Evolutionary conservation across 2,329 filamentous ascomycete species (phyloP), one percentile per base, ranked within the genome.

Genomic region (Ilyonectria sp.): DNA sequence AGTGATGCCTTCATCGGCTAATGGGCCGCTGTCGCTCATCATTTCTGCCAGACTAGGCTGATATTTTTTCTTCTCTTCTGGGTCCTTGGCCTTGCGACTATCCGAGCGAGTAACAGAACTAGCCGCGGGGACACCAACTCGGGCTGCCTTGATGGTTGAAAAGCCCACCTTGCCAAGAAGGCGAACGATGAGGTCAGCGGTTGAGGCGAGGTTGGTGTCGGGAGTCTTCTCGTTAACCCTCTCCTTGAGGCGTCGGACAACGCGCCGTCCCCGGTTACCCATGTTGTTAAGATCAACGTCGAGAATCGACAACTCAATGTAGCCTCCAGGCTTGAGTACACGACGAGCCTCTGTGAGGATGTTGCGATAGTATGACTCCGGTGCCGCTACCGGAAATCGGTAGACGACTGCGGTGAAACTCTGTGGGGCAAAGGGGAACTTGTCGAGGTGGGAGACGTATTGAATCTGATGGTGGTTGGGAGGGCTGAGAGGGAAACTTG

Each of bases 201-300:
- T 86, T 11, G 88, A 89, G 1, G 84, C 85, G 9, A 95, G 84
- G 61, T 86, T 90, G 11, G 89, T 85, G 23, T 89, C 86, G 0
- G 89, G 84, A 11, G 92, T 86, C 8, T 84, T 84, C 19, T 86
- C 82, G 66, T 91, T 90, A 72, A 94, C 89, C 37, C 87, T 85
- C 74, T 94, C 91, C 80, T 95, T 95, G 63, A 95, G 82, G 0
- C 86, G 87, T 4, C 93, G 89, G 3, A 95, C 87, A 0, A 91
- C 88, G 17, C 90, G 88, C 6, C 93, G 88, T 1, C 91, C 90
- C 15, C 88, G 87, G 61, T 88, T 91, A 0, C 93, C 93, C 92
- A 95, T 94, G 76, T 94, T 94, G 80, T 94, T 90, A 67, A 96
- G 86, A 75, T 96, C 93, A 11, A 94, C 86, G 70, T 96, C 93